Percentiles rank a stretch among this genome's conserved stretches.
Conservation (phyloP, 208 protist genomes). For the Acanthamoeba lenticulata region DNA sequence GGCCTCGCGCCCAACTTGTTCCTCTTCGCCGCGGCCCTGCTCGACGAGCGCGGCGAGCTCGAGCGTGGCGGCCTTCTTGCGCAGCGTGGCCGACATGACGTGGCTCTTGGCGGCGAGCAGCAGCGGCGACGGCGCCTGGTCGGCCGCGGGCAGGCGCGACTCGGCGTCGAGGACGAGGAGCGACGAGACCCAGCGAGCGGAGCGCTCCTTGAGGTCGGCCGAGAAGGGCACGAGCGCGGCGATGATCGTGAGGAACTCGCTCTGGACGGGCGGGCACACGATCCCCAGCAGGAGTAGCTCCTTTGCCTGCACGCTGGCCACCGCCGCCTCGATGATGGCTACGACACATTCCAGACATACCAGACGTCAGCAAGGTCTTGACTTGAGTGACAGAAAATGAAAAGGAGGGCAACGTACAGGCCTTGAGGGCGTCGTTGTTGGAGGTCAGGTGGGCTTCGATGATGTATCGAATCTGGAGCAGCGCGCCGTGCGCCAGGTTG, state of each 20-base stretch:
- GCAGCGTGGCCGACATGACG: constrained; percentile 26
- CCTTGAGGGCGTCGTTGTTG: neutral
- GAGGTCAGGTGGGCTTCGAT: neutral
- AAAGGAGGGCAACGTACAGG: neutral
- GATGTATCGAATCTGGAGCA: constrained; percentile 36
- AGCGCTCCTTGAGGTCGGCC: neutral
- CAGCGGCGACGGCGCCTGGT: neutral
- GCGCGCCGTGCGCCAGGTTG: constrained; percentile 6
- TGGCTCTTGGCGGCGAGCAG: neutral
- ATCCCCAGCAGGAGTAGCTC: neutral
- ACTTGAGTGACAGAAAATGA: neutral
- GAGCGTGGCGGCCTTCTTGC: neutral
- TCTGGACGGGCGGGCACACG: neutral
- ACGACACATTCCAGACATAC: neutral
- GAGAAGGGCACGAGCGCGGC: constrained; percentile 1
- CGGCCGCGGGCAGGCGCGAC: neutral
- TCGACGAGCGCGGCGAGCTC: neutral
- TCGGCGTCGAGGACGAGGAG: neutral
- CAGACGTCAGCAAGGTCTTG: no score
- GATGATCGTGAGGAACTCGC: neutral
- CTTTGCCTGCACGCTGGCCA: neutral
- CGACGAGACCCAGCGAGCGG: neutral
- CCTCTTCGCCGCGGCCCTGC: no score
- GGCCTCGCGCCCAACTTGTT: neutral
- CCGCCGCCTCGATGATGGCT: neutral